Conservation (phyloP, 768 basidiomycete species). For the Rhodocollybia butyracea region DNA sequence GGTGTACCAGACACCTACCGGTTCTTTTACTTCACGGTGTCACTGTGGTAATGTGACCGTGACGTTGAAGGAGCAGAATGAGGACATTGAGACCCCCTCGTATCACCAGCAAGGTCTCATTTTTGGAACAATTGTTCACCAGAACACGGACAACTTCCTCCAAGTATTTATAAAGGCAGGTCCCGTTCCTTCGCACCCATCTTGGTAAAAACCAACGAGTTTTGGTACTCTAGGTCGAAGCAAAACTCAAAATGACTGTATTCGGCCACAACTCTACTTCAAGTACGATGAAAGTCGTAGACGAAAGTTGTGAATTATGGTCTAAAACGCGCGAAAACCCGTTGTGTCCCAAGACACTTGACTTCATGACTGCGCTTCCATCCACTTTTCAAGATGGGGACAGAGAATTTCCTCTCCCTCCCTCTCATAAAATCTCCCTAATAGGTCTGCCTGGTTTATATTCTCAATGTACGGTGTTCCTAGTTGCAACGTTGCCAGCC, state of each 20-base stretch:
- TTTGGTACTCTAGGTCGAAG: not conserved
- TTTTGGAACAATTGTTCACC: not conserved
- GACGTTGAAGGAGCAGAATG: conserved; percentile 1
- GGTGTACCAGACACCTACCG: conserved; percentile 1
- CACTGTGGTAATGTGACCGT: not conserved
- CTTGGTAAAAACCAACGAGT: not conserved
- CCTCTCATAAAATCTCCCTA: not conserved
- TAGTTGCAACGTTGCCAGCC: not conserved
- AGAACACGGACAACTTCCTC: not conserved
- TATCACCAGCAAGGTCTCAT: conserved; percentile 1
- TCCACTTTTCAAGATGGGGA: not conserved
- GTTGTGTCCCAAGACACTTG: not conserved
- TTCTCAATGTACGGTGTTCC: conserved; percentile 25
- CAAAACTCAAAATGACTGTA: not conserved
- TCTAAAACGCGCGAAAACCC: not conserved
- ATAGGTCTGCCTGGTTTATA: conserved; percentile 29
- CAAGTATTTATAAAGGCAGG: conserved; percentile 1
- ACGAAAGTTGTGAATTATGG: conserved; percentile 8
- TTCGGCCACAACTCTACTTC: not conserved
- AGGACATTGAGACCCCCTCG: not conserved
- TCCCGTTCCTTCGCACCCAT: not conserved
- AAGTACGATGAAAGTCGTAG: not conserved
- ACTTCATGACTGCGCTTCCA: not conserved
- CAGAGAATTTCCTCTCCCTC: not conserved
- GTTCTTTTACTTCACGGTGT: not conserved